phyloP scores from a whole-genome alignment of 306 rosid species.

The Pterocarpus macrocarpus region DNA sequence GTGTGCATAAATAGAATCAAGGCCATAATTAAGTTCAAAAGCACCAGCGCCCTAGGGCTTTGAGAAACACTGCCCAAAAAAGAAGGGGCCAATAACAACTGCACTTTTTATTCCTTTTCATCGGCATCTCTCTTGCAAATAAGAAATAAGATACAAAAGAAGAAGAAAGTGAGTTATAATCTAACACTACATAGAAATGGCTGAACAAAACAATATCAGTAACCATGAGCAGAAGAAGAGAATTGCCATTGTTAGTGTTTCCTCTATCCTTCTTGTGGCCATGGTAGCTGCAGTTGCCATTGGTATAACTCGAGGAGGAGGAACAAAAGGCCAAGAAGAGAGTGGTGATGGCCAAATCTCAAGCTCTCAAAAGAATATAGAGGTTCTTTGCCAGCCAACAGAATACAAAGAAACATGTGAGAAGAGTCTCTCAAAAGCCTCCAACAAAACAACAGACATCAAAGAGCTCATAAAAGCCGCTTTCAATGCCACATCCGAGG shows the following conservation, averaged over 20 bases:
- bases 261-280: slow-evolving; percentile 48
- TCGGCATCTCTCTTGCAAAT: slow-evolving; percentile 5
- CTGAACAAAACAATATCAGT: background rate
- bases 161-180: no score
- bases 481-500: slow-evolving; percentile 43
- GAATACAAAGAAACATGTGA: slow-evolving; percentile 66
- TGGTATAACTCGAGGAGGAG: background rate
- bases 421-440: slow-evolving; percentile 32
- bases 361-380: slow-evolving; percentile 45
- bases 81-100: background rate
- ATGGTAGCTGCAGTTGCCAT: slow-evolving; percentile 37
- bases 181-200: slow-evolving; percentile 7
- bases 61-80: slow-evolving; percentile 13
- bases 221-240: background rate
- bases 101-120: background rate
- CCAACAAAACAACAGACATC: slow-evolving; percentile 46
- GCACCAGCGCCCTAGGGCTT: slow-evolving; percentile 44
- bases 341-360: background rate
- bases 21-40: background rate
- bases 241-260: slow-evolving; percentile 36
- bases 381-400: slow-evolving; percentile 66
- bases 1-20: slow-evolving; percentile 27
- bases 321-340: background rate
- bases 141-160: background rate
- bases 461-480: slow-evolving; percentile 61